Evolutionary conservation across 805 yeast genomes (phyloP).

Genomic region (Ogataea paraovalis): DNA sequence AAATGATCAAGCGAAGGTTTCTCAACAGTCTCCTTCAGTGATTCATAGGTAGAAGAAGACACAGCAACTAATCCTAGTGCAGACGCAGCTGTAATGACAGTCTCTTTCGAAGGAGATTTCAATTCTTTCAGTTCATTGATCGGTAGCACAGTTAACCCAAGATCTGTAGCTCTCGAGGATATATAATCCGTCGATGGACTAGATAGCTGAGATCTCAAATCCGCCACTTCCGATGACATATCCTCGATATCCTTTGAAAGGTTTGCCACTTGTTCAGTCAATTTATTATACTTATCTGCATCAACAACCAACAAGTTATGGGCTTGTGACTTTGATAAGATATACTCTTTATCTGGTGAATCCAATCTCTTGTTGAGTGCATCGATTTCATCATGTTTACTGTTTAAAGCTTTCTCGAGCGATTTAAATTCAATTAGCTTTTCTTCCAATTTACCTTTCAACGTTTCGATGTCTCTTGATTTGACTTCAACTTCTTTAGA

Average conservation of each 20-base stretch:
- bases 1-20: slow-evolving; percentile 29
- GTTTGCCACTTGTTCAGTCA: slow-evolving; percentile 1
- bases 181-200: slow-evolving; percentile 1
- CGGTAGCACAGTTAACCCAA: neutral
- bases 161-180: neutral
- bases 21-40: slow-evolving; percentile 14
- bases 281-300: slow-evolving; percentile 2
- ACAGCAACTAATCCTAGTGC: slow-evolving; percentile 36
- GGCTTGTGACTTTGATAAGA: slow-evolving; percentile 21
- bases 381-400: slow-evolving; percentile 8
- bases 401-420: slow-evolving; percentile 3
- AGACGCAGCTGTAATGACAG: slow-evolving; percentile 25
- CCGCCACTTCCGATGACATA: neutral
- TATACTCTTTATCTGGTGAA: slow-evolving; percentile 26
- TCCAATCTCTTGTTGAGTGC: slow-evolving; percentile 5
- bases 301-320: slow-evolving; percentile 6
- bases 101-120: slow-evolving; percentile 5
- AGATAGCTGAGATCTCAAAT: neutral
- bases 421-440: neutral
- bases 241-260: neutral
- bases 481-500: no score
- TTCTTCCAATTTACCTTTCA: neutral
- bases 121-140: slow-evolving; percentile 1
- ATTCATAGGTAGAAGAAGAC: slow-evolving; percentile 25
- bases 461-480: no score